phyloP scores from a whole-genome alignment of 495 filamentous ascomycete genomes.

The Talaromyces ruber region DNA sequence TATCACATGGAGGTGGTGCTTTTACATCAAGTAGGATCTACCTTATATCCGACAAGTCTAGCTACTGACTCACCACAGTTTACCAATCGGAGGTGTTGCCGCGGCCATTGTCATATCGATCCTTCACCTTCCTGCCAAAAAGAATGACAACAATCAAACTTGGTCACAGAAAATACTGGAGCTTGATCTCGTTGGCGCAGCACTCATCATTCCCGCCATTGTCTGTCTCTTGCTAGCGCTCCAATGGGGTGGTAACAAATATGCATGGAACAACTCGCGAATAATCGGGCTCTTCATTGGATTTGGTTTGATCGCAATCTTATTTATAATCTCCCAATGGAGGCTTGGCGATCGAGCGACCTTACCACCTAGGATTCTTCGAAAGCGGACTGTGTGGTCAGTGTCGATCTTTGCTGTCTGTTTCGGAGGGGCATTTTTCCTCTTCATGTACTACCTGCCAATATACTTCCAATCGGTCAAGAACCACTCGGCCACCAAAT shows the following conservation, averaged over 20 bases:
- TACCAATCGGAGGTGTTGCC: constrained; percentile 54
- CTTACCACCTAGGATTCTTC: constrained; percentile 20
- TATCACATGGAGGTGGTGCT: constrained; percentile 78
- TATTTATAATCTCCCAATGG: constrained; percentile 19
- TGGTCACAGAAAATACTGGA: constrained; percentile 20
- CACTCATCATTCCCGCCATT: constrained; percentile 26
- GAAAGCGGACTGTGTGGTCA: constrained; percentile 41
- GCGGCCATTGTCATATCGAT: constrained; percentile 46
- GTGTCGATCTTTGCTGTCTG: constrained; percentile 43
- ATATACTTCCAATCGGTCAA: constrained; percentile 51
- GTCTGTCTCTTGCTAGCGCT: constrained; percentile 32
- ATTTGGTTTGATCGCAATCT: constrained; percentile 25
- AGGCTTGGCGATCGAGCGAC: constrained; percentile 18
- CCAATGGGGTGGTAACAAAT: constrained; percentile 34
- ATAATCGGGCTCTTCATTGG: constrained; percentile 27
- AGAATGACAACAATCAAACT: constrained; percentile 17
- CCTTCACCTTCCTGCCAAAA: constrained; percentile 24
- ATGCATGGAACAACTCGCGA: constrained; percentile 25
- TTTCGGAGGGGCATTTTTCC: constrained; percentile 48
- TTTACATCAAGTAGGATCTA: constrained; percentile 53
- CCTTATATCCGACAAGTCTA: not conserved
- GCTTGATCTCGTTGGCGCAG: constrained; percentile 25
- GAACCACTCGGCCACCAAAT: constrained; percentile 49
- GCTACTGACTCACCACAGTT: constrained; percentile 24
- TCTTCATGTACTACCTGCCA: constrained; percentile 38